phyloP scores from a whole-genome alignment of 441 rosid genomes.

The Pelargonium australe region DNA sequence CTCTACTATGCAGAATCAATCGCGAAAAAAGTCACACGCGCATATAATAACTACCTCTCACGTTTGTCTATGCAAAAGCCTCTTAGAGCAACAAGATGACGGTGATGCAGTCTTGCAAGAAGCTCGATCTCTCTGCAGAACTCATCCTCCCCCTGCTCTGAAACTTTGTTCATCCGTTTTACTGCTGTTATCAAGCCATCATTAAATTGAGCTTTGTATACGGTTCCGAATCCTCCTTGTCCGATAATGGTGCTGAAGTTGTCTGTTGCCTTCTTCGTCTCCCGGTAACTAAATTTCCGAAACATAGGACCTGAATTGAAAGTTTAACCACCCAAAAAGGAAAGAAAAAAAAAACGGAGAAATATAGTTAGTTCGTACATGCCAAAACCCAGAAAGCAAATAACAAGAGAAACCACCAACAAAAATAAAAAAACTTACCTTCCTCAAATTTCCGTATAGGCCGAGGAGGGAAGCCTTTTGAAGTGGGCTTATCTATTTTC shows the following conservation, averaged over 20 bases:
- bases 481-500: constrained; percentile 38
- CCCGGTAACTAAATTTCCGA: constrained; percentile 69
- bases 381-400: constrained; percentile 8
- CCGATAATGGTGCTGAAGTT: constrained; percentile 61
- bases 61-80: constrained; percentile 74
- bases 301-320: constrained; percentile 58
- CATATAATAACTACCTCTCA: constrained; percentile 52
- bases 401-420: not conserved
- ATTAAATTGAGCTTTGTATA: constrained; percentile 64
- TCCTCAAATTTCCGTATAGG: constrained; percentile 61
- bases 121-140: constrained; percentile 91
- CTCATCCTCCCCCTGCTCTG: constrained; percentile 68
- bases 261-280: constrained; percentile 66
- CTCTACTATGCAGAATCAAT: not conserved
- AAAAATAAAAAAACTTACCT: constrained; percentile 33
- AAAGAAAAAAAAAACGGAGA: constrained; percentile 4
- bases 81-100: constrained; percentile 81
- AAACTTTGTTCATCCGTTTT: constrained; percentile 66
- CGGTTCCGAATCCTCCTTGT: constrained; percentile 89
- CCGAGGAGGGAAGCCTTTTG: constrained; percentile 45
- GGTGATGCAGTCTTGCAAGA: constrained; percentile 88
- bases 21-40: not conserved
- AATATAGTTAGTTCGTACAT: not conserved
- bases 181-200: constrained; percentile 67
- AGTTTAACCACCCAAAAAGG: constrained; percentile 15